Percentiles rank a stretch among this genome's conserved stretches.
These are phyloP conservation scores for Diaporthe aspalathi DNA, from an alignment of 2,329 filamentous ascomycete genomes.

Conservation along the genomic window DNA sequence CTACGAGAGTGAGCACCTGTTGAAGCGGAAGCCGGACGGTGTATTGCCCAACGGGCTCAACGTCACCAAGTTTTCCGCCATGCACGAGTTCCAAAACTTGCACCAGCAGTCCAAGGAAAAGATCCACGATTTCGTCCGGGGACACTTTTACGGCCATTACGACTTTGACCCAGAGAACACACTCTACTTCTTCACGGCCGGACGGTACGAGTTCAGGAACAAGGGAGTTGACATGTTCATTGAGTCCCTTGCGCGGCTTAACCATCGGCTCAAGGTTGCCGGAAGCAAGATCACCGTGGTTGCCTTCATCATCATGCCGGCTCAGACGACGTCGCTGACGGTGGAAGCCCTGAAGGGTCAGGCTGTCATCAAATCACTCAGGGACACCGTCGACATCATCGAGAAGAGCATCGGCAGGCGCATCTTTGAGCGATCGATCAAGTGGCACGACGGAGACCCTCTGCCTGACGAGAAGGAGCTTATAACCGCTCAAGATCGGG, in stretches of 20 bases:
- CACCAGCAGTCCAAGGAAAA: constrained; percentile 97
- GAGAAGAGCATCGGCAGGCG: constrained; percentile 92
- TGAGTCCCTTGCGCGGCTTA: constrained; percentile 92
- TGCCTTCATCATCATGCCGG: constrained; percentile 98
- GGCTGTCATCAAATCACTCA: constrained; percentile 94
- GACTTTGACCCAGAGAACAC: constrained; percentile 98
- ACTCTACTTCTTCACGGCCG: constrained; percentile 96
- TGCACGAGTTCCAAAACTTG: constrained; percentile 98
- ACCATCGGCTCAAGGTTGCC: constrained; percentile 86
- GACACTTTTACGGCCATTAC: constrained; percentile 98
- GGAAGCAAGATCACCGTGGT: constrained; percentile 95
- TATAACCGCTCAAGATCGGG: constrained; percentile 90
- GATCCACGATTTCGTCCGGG: constrained; percentile 97
- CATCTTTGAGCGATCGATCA: constrained; percentile 92
- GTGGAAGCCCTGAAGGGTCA: constrained; percentile 97
- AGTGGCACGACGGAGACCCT: constrained; percentile 94
- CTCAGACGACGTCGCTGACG: constrained; percentile 92
- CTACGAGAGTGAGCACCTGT: constrained; percentile 95
- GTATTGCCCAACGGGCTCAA: constrained; percentile 97
- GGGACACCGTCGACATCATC: constrained; percentile 93
- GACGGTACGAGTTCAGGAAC: constrained; percentile 97
- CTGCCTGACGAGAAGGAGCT: constrained; percentile 97
- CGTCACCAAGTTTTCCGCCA: constrained; percentile 97
- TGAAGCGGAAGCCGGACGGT: constrained; percentile 97
- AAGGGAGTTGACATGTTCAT: constrained; percentile 99